phyloP scores from a whole-genome alignment of 139 green algal genomes.

The Micractinium conductrix region DNA sequence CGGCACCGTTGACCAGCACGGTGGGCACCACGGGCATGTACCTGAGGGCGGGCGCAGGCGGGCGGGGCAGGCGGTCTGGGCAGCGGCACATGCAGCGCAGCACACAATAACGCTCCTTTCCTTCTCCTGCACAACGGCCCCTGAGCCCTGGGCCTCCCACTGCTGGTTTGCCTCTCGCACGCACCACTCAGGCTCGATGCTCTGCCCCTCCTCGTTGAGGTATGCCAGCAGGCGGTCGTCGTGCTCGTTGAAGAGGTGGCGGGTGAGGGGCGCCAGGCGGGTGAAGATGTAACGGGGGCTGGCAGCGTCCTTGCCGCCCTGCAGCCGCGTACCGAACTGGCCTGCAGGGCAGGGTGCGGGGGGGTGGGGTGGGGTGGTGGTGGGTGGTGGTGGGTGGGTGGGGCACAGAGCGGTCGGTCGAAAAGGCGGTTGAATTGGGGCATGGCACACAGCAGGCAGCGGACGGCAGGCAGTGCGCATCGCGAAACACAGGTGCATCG shows the following conservation, averaged over 20 bases:
- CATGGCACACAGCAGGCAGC: no score
- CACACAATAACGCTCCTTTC: no score
- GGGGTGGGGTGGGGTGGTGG: constrained; percentile 32
- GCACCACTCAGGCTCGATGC: constrained; percentile 95
- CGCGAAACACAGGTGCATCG: background rate
- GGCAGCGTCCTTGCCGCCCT: constrained; percentile 97
- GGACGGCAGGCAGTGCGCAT: background rate
- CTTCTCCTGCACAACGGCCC: background rate
- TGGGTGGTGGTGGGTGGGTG: constrained; percentile 40
- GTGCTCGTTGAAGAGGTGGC: constrained; percentile 89
- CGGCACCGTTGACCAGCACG: constrained; percentile 97
- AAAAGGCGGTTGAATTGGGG: background rate
- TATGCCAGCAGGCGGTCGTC: constrained; percentile 96
- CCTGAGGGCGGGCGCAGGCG: constrained; percentile 44
- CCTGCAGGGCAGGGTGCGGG: constrained; percentile 58
- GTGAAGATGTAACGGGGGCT: constrained; percentile 98
- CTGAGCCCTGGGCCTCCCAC: no score
- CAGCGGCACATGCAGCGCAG: background rate
- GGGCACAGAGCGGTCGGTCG: no score
- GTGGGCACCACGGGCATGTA: constrained; percentile 88
- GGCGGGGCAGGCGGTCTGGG: background rate
- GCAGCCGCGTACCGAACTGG: constrained; percentile 91
- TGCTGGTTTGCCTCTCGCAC: no score
- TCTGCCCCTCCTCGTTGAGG: constrained; percentile 95
- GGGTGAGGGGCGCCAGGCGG: constrained; percentile 79